Evolutionary conservation across 371 early-diverging fungal genomes (phyloP), one percentile per base, ranked within the genome.

Genomic region (Polyrhizophydium stewartii): DNA sequence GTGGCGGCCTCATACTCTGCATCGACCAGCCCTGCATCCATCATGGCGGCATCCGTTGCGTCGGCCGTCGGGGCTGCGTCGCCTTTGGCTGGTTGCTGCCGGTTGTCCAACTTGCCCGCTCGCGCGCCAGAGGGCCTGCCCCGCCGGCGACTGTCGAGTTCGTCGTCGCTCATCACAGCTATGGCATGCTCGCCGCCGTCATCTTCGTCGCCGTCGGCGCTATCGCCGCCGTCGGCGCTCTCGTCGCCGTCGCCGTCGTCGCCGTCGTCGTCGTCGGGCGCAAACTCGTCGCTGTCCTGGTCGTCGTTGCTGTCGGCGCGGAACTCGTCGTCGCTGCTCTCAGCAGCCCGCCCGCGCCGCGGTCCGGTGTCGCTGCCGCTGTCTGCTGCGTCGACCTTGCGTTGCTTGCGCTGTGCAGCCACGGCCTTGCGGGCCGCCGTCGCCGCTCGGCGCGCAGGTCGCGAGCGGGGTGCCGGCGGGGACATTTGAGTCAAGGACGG

Each of bases 191-290:
- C 45, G 45, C 24, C 19, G 24, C 3, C 33, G 27, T 47, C 49
- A 33, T 45, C 28, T 13, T 22, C 31, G 37, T 41, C 41, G 40
- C n/a, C 40, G 27, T 38, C 32, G 27, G 24, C 24, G 30, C 22
- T 10, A 56, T 33, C n/a, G 27, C 22, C 56, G 16, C 27, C 30
- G 16, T n/a, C 56, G n/a, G n/a, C 41, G 30, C 17, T 24, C 21
- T 32, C 32, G 28, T 38, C 58, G 0, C 37, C 56, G 12, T 57
- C 41, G 43, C 24, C 58, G 22, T 57, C 58, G 1, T 57, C 58
- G 27, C 24, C 41, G 2, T 45, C 32, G 27, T 59, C 50, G 13
- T 9, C 46, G 33, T 31, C 47, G 24, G 28, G 32, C n/a, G n/a
- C n/a, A n/a, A n/a, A n/a, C n/a, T 31, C 22, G 35, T 35, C 35